Conservation (phyloP, 441 rosid genomes). For the Populus hybrid region DNA sequence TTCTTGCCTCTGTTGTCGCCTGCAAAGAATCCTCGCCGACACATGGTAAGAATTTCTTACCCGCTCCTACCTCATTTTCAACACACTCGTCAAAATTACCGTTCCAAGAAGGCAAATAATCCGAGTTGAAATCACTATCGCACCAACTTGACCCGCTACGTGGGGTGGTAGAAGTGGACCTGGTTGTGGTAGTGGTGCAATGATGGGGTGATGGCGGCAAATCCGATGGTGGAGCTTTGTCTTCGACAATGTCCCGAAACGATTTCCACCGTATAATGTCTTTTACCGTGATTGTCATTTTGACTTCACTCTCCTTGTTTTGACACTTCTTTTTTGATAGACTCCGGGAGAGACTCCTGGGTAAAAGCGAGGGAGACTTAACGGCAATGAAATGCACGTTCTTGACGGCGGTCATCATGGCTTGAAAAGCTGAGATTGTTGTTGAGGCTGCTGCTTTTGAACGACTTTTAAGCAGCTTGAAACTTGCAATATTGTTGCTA, state of each 20-base stretch:
- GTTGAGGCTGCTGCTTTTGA: conserved; percentile 33
- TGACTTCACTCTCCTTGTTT: neutral
- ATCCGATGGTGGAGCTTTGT: conserved; percentile 24
- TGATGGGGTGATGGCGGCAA: conserved; percentile 28
- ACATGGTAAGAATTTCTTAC: conserved; percentile 38
- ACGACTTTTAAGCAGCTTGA: conserved; percentile 28
- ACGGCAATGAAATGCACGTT: conserved; percentile 36
- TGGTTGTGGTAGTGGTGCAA: conserved; percentile 36
- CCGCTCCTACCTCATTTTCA: conserved; percentile 16
- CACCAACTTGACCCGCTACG: conserved; percentile 70
- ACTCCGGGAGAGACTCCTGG: conserved; percentile 48
- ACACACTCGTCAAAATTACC: conserved; percentile 23
- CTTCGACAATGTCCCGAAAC: conserved; percentile 53
- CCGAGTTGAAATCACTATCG: conserved; percentile 68
- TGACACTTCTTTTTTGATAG: conserved; percentile 28
- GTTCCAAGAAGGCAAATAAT: conserved; percentile 45
- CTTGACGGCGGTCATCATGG: conserved; percentile 40
- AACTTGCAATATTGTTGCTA: conserved; percentile 10
- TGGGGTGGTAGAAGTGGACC: conserved; percentile 35
- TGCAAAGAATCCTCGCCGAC: conserved; percentile 52
- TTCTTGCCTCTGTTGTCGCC: conserved; percentile 24
- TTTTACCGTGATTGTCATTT: conserved; percentile 44
- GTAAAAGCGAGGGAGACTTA: conserved; percentile 35
- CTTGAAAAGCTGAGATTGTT: conserved; percentile 37
- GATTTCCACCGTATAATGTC: conserved; percentile 85